Evolutionary conservation across 441 rosid species (phyloP).

Genomic region (Aleurites moluccanus): DNA sequence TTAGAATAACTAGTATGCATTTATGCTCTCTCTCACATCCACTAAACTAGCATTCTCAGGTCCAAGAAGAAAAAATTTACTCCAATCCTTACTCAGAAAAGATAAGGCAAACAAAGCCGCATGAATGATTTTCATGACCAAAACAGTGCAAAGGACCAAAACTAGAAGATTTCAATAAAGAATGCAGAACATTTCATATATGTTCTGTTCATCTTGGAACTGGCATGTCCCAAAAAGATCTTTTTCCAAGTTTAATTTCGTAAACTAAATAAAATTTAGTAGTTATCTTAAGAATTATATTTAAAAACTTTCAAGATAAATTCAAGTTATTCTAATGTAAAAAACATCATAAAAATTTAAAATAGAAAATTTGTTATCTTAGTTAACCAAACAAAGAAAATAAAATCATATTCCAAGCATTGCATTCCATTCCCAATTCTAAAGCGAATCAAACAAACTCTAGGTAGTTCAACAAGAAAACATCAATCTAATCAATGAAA

Average conservation of each 20-base stretch:
- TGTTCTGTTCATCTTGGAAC: neutral
- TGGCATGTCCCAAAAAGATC: neutral
- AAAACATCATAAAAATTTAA: neutral
- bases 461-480: neutral
- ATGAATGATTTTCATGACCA: neutral
- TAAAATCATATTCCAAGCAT: neutral
- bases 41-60: neutral
- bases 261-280: neutral
- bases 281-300: neutral
- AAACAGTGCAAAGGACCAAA: neutral
- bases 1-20: slow-evolving; percentile 4
- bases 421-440: neutral
- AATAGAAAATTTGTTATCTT: neutral
- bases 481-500: neutral
- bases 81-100: neutral
- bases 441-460: neutral
- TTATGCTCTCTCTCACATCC: neutral
- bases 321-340: neutral
- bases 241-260: neutral
- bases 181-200: neutral
- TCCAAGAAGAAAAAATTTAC: neutral
- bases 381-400: neutral
- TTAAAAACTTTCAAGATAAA: neutral
- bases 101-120: neutral
- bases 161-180: neutral